Conservation (phyloP, 305 asterid genomes). For the Stenogyne calaminthoides region DNA sequence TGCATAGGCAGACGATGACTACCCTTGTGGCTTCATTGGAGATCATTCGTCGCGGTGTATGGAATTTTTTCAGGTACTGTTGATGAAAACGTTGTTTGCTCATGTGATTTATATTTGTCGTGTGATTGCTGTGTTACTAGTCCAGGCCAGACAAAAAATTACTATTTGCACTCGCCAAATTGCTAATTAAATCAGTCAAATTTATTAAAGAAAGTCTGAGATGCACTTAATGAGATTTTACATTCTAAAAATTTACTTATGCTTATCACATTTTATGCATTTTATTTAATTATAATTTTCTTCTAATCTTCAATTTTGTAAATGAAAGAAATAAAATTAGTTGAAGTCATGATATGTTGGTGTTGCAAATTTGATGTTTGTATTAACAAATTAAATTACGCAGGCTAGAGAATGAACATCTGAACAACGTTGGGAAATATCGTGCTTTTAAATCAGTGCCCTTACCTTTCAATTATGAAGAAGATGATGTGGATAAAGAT, state of each 20-base stretch:
- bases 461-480: slow-evolving; percentile 54
- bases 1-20: slow-evolving; percentile 44
- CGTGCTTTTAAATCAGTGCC: slow-evolving; percentile 80
- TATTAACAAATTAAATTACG: background rate
- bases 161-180: no score
- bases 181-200: no score
- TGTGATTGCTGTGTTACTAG: no score
- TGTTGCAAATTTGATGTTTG: no score
- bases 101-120: no score
- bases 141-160: no score
- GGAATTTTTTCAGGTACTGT: slow-evolving; percentile 56
- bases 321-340: background rate
- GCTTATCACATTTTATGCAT: background rate
- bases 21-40: slow-evolving; percentile 52
- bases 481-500: slow-evolving; percentile 53
- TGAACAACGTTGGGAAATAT: slow-evolving; percentile 67
- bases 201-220: no score
- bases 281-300: no score
- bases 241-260: no score
- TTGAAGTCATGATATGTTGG: no score
- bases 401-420: slow-evolving; percentile 79
- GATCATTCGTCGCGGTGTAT: slow-evolving; percentile 57
- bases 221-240: no score
- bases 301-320: background rate
- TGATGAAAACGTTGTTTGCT: background rate